These are phyloP conservation scores for Volvox reticuliferus DNA, from an alignment of 139 green algal genomes.

Conservation along the genomic window DNA sequence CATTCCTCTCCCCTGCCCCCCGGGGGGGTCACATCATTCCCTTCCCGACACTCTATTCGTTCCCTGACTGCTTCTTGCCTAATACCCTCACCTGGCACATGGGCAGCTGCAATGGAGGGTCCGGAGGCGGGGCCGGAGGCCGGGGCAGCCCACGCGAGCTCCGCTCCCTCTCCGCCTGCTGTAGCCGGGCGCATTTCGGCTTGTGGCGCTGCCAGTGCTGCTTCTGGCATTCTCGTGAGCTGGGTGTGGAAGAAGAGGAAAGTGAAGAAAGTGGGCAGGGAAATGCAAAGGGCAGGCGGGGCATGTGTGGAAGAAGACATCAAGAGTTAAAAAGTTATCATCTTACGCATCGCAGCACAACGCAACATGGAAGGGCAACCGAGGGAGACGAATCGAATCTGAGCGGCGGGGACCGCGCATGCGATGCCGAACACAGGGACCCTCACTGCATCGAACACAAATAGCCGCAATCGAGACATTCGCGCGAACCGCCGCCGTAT, in stretches of 20 bases:
- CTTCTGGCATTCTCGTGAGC: conserved; percentile 39
- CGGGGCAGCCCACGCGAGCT: not conserved
- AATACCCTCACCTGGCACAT: not conserved
- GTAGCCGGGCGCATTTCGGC: conserved; percentile 14
- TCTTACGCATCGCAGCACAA: not conserved
- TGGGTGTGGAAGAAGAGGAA: not conserved
- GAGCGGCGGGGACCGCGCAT: not conserved
- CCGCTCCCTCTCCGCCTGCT: not conserved
- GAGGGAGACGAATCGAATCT: no score
- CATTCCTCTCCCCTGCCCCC: no score
- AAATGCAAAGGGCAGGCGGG: not conserved
- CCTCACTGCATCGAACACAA: not conserved
- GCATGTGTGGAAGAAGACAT: not conserved
- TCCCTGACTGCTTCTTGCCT: no score
- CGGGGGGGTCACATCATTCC: no score
- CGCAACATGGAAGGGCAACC: no score
- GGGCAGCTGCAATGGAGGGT: conserved; percentile 7
- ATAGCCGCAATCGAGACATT: not conserved
- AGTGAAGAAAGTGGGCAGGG: not conserved
- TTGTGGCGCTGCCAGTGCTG: conserved; percentile 40
- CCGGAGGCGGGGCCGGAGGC: not conserved
- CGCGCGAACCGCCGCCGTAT: not conserved
- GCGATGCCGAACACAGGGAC: not conserved
- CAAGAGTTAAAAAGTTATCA: not conserved
- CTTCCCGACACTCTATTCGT: no score